Evolutionary conservation across 495 filamentous ascomycete species (phyloP).

Genomic region (Hyaloscypha bicolor): DNA sequence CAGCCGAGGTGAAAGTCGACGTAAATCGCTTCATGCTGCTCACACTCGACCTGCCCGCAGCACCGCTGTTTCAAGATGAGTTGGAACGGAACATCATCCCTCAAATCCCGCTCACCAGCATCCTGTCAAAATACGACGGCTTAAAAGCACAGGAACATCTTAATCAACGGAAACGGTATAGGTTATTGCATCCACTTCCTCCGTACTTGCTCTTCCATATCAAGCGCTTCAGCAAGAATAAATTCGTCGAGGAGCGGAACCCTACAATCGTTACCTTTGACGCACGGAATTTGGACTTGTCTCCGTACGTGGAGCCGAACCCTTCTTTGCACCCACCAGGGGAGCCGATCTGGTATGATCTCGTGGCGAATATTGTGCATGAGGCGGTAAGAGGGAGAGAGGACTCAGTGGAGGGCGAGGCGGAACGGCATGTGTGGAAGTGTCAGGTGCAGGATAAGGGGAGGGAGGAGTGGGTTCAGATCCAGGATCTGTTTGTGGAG

Average conservation of each 20-base stretch:
- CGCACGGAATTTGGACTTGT: constrained; percentile 78
- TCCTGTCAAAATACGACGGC: constrained; percentile 95
- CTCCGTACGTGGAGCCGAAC: constrained; percentile 83
- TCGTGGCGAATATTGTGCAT: constrained; percentile 94
- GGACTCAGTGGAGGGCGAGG: constrained; percentile 77
- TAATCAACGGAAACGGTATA: constrained; percentile 82
- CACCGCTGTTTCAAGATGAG: constrained; percentile 96
- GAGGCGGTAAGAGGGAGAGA: constrained; percentile 77
- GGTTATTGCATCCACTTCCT: constrained; percentile 88
- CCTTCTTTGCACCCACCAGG: constrained; percentile 61
- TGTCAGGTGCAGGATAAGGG: constrained; percentile 63
- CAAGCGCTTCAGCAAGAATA: constrained; percentile 95
- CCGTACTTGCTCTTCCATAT: constrained; percentile 94
- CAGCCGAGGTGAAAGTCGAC: constrained; percentile 75
- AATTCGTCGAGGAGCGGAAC: constrained; percentile 94
- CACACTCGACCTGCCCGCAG: constrained; percentile 88
- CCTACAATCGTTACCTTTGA: constrained; percentile 98
- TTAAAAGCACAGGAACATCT: constrained; percentile 84
- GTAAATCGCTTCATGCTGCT: constrained; percentile 82
- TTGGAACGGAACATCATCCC: constrained; percentile 92
- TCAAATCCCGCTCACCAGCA: constrained; percentile 85
- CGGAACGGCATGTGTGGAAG: constrained; percentile 83
- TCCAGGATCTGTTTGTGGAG: constrained; percentile 94
- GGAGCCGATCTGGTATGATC: constrained; percentile 93
- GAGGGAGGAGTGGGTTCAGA: constrained; percentile 83